Conservation (phyloP, 179 eudicot genomes). For the Silene noctiflora region DNA sequence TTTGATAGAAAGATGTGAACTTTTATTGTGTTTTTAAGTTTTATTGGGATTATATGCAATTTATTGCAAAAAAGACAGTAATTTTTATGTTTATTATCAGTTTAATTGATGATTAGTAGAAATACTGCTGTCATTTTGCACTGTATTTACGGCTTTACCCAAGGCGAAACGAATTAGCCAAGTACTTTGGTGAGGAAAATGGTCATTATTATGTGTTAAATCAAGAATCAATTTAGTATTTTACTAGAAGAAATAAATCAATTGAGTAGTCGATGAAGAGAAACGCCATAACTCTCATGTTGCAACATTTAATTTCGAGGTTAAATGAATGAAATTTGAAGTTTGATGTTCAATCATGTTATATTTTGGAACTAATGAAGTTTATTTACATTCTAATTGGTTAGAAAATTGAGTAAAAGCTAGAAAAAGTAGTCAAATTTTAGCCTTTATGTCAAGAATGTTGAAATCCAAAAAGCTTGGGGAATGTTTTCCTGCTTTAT, state of each 20-base stretch:
- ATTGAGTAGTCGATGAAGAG: neutral
- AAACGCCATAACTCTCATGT: too few relatives aligned
- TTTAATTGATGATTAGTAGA: neutral
- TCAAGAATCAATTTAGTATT: neutral
- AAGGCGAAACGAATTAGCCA: neutral
- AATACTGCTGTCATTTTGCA: neutral
- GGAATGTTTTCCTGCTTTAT: neutral
- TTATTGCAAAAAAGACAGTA: neutral
- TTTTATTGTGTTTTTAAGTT: neutral
- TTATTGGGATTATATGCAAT: neutral
- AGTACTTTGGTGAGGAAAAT: neutral
- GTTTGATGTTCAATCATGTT: slow-evolving; percentile 5
- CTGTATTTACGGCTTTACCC: neutral
- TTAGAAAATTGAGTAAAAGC: slow-evolving; percentile 4
- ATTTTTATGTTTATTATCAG: neutral
- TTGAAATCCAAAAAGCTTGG: slow-evolving; percentile 18
- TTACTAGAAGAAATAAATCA: neutral
- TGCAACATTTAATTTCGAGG: too few relatives aligned
- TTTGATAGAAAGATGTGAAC: slow-evolving; percentile 10
- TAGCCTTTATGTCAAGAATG: neutral
- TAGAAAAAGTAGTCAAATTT: slow-evolving; percentile 19
- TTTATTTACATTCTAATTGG: neutral
- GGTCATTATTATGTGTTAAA: neutral
- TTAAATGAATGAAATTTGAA: too few relatives aligned
- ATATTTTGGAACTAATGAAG: neutral